phyloP scores from a whole-genome alignment of 768 basidiomycete genomes.

The Pseudohyphozyma bogoriensis region DNA sequence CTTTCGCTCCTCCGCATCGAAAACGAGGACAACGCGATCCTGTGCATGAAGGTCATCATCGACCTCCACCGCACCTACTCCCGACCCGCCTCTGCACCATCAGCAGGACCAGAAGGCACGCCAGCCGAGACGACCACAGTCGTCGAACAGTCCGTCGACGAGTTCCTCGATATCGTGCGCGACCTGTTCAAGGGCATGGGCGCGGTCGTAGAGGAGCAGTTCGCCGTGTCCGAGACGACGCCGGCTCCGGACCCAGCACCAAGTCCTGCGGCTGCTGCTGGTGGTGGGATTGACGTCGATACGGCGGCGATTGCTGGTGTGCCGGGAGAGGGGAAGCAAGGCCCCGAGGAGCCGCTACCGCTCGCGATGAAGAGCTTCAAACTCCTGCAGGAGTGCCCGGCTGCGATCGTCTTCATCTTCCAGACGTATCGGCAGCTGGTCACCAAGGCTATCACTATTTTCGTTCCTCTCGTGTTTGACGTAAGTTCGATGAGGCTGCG shows the following conservation, averaged over 20 bases:
- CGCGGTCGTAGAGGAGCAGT: conserved; percentile 59
- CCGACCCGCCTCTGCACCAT: conserved; percentile 37
- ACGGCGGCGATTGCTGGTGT: not conserved
- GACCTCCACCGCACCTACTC: conserved; percentile 76
- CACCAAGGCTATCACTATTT: conserved; percentile 55
- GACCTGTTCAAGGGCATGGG: conserved; percentile 67
- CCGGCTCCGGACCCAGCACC: not conserved
- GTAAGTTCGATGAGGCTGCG: conserved; percentile 13
- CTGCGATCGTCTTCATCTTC: conserved; percentile 80
- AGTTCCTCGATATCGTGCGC: conserved; percentile 71
- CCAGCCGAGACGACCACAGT: conserved; percentile 26
- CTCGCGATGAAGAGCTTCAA: conserved; percentile 74
- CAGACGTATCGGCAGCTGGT: conserved; percentile 66
- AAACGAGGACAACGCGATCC: conserved; percentile 89
- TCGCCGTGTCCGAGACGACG: conserved; percentile 51
- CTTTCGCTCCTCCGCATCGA: conserved; percentile 73
- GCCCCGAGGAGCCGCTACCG: conserved; percentile 17
- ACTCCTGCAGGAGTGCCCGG: conserved; percentile 83
- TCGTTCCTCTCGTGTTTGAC: conserved; percentile 67
- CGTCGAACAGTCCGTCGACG: conserved; percentile 60
- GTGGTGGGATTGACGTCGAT: no score
- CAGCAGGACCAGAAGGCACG: not conserved
- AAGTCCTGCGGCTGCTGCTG: not conserved
- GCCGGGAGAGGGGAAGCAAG: conserved; percentile 2
- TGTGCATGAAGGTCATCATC: conserved; percentile 80